A percentile compares a stretch with the other conserved stretches of the same genome.
Evolutionary conservation across 495 filamentous ascomycete genomes (phyloP).

Genomic region (Penicillium antarcticum): DNA sequence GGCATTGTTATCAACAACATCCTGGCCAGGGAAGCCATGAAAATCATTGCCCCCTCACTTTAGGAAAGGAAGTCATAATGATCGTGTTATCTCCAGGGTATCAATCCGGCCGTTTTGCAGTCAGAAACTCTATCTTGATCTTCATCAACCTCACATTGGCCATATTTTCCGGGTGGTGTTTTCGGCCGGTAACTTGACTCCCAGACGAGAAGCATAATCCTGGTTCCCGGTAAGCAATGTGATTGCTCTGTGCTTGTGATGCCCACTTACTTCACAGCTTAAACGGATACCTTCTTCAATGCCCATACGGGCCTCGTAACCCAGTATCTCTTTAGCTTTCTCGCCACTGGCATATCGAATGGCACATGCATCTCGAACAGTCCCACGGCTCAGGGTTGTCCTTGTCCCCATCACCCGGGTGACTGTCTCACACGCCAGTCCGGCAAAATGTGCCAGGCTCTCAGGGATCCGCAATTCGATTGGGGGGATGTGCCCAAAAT

Average conservation of each 20-base stretch:
- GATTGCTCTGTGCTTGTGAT: background rate
- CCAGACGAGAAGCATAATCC: slow-evolving; percentile 39
- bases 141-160: background rate
- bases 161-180: background rate
- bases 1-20: background rate
- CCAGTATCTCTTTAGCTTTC: slow-evolving; percentile 55
- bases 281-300: slow-evolving; percentile 53
- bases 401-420: slow-evolving; percentile 49
- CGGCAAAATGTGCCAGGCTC: slow-evolving; percentile 46
- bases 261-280: slow-evolving; percentile 44
- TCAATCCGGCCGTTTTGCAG: slow-evolving; percentile 2
- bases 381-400: slow-evolving; percentile 53
- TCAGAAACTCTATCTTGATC: slow-evolving; percentile 12
- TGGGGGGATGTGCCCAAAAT: slow-evolving; percentile 55
- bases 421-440: slow-evolving; percentile 44
- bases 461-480: slow-evolving; percentile 52
- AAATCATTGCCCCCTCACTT: background rate
- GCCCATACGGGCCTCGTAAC: slow-evolving; percentile 55
- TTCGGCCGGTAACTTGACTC: slow-evolving; percentile 20
- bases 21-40: background rate
- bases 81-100: slow-evolving; percentile 13
- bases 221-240: slow-evolving; percentile 2
- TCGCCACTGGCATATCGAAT: slow-evolving; percentile 53
- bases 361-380: slow-evolving; percentile 53
- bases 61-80: slow-evolving; percentile 8